Evolutionary conservation across 2,329 filamentous ascomycete genomes (phyloP).

Genomic region (Hypoxylon sp.): DNA sequence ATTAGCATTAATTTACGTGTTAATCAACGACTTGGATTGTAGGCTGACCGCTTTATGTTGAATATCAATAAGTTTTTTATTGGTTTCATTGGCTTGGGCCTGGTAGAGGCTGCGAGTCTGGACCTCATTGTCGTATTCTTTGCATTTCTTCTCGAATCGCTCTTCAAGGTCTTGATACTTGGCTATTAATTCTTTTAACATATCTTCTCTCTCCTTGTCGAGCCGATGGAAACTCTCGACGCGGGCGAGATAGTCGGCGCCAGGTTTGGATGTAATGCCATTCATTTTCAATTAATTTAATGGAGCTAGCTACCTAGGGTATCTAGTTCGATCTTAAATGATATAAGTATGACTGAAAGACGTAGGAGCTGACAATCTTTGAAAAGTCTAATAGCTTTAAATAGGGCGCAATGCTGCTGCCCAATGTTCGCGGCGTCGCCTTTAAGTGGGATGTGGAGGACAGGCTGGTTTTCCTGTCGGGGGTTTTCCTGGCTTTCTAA

Average conservation of each 20-base stretch:
- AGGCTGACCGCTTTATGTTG: conserved; percentile 33
- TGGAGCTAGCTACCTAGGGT: neutral
- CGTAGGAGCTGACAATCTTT: neutral
- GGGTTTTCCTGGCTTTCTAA: neutral
- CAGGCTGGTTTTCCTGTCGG: neutral
- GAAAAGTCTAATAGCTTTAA: neutral
- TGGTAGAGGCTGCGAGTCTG: conserved; percentile 36
- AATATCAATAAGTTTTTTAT: conserved; percentile 27
- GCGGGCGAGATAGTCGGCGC: conserved; percentile 29
- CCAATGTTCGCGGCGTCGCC: neutral
- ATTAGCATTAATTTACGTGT: conserved; percentile 11
- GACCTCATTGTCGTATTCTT: conserved; percentile 33
- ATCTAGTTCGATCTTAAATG: neutral
- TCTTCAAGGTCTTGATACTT: conserved; percentile 34
- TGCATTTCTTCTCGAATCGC: conserved; percentile 36
- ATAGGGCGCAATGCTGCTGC: neutral
- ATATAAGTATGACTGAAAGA: neutral
- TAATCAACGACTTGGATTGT: neutral
- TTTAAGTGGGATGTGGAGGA: neutral
- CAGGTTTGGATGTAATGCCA: conserved; percentile 9
- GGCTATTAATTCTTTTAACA: conserved; percentile 36
- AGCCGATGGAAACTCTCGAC: conserved; percentile 31
- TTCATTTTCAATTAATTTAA: conserved; percentile 27
- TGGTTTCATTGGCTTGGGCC: conserved; percentile 27
- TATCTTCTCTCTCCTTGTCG: conserved; percentile 37